Evolutionary conservation across 305 asterid species (phyloP), one percentile per base, ranked within the genome.

Genomic region (Solanum chacoense): DNA sequence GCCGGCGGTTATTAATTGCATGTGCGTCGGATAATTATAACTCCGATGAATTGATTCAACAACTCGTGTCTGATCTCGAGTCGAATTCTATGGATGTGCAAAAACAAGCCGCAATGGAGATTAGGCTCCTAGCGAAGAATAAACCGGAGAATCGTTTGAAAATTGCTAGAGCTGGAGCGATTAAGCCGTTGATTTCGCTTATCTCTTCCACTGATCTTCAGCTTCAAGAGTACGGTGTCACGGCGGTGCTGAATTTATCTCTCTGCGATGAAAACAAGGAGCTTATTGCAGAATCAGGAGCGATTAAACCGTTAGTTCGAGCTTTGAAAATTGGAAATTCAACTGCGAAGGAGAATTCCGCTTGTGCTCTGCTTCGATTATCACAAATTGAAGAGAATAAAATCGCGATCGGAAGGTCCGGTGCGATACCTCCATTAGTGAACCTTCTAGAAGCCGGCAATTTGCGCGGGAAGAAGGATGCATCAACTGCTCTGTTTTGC

Each of bases 171-270:
- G 94, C 98, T 8, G 98, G 99, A 0, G 99, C 98, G 14, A 94
- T 96, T 76, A 93, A 91, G 35, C 99, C 98, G 26, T 91, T 97
- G 77, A 88, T 96, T 75, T 91, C 96, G 26, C 91, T 97, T 6
- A 87, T 97, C 69, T 92, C 95, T 0, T 93, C 98, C 0, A 42
- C 26, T 90, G 99, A 97, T 90, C 93, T 89, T 22, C 98, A 94
- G 90, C 92, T 97, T 18, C 99, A 95, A 88, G 99, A 97, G 90
- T 94, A 96, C 90, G 96, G 98, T 10, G 98, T 96, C 31, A 96
- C 99, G 0, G 96, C 99, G 24, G 91, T 97, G 36, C 88, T 97
- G 38, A 97, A 97, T 65, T 93, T 97, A 24, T 97, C 99, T 0
- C 90, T 97, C 10, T 97, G 98, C 90, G 99, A 97, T 63, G 98